Base-by-base conservation (phyloP, 139 green algal species). In the Chlamydomonas schloesseri region DNA sequence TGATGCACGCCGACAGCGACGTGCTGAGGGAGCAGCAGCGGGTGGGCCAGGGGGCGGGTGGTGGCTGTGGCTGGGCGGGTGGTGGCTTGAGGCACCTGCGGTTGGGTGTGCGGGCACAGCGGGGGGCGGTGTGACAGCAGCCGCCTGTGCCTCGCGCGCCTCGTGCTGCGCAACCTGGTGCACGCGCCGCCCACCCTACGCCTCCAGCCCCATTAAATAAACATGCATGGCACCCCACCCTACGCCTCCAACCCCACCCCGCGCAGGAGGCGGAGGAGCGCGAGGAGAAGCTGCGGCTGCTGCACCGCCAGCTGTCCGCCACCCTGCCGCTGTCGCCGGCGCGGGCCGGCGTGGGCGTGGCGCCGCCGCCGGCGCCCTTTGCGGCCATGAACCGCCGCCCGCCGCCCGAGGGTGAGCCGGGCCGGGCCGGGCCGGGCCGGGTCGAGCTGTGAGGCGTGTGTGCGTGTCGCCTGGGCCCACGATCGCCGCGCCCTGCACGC, bases 1-100 rank as follows among this genome's bases (percentile, higher is more conserved):
- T 93, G 31, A 93, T 93, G 90, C 90, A 93, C 31, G 28, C 72
- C 6, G 86, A 90, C 34, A 60, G 53, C 64, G 88, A 62, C 42
- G 71, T 78, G 42, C 36, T 55, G 55, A 29, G 71, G 62, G 58
- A 90, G 79, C 86, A 90, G 71, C 86, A 90, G 80, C 71, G 81
- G 79, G 68, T 81, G 84, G 23, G 75, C 24, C 37, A 31, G 24
- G 46, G 8, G 0, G 55, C 26, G 58, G 2, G 64, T 34, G 31
- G 58, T n/a, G n/a, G n/a, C n/a, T n/a, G n/a, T n/a, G n/a, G n/a
- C n/a, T n/a, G n/a, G n/a, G 75, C 31, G 46, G 60, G 20, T 36
- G 17, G 23, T n/a, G 62, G 62, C 62, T n/a, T 10, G 62, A 15
- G 62, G n/a, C n/a, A n/a, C n/a, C n/a, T n/a, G n/a, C n/a, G n/a